A percentile compares a stretch with the other conserved stretches of the same genome.
Evolutionary conservation across 805 yeast genomes (phyloP).

Genomic region (Candida boleticola): DNA sequence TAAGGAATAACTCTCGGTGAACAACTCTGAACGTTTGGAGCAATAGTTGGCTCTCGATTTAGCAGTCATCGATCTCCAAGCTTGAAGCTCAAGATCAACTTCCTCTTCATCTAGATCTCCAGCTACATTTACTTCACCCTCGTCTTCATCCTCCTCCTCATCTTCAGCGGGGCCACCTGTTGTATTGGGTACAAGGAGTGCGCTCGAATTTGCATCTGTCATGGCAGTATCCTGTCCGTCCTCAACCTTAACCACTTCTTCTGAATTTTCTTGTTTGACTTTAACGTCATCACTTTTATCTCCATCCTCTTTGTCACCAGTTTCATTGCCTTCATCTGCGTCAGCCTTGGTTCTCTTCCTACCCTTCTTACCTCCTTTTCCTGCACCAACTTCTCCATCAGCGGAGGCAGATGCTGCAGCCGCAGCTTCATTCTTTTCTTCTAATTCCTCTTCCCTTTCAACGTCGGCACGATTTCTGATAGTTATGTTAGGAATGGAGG

Average conservation of each 20-base stretch:
- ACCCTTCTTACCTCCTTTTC: constrained; percentile 40
- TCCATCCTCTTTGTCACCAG: constrained; percentile 5
- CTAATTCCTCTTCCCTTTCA: constrained; percentile 57
- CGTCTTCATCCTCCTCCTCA: constrained; percentile 41
- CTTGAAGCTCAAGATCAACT: constrained; percentile 71
- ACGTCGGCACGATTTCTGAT: constrained; percentile 71
- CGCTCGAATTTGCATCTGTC: constrained; percentile 18
- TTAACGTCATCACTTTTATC: constrained; percentile 4
- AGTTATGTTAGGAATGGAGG: constrained; percentile 85
- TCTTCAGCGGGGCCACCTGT: constrained; percentile 31
- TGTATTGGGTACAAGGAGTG: background rate
- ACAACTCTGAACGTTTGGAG: constrained; percentile 61
- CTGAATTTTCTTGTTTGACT: constrained; percentile 8
- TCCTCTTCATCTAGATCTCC: constrained; percentile 44
- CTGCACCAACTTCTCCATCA: constrained; percentile 10
- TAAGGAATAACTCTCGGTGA: constrained; percentile 53
- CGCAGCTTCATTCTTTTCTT: constrained; percentile 15
- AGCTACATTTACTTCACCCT: constrained; percentile 31
- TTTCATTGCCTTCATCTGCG: constrained; percentile 19
- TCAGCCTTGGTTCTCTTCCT: constrained; percentile 37
- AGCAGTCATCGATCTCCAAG: constrained; percentile 84
- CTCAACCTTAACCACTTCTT: constrained; percentile 17
- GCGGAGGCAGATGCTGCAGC: constrained; percentile 23
- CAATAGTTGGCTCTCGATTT: constrained; percentile 76
- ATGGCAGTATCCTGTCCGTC: constrained; percentile 26